Conservation (phyloP, 192 early-diverging fungal genomes). For the Dimargaris cristalligena region DNA sequence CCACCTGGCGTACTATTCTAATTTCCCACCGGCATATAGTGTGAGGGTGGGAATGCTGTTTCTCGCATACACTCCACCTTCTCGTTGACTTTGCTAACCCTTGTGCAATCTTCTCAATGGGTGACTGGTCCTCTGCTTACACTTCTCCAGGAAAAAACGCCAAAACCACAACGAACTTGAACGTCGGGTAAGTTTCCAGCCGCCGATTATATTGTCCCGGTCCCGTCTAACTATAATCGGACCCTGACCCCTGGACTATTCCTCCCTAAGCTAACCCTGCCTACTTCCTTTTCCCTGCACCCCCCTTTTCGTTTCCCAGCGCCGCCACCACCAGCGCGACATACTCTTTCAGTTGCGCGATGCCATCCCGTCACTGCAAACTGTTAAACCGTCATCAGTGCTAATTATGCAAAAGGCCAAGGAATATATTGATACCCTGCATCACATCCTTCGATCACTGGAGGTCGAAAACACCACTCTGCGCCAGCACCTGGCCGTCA, state of each 20-base stretch:
- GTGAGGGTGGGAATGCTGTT: no score
- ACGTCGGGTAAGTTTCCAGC: slow-evolving; percentile 25
- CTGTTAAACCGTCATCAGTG: slow-evolving; percentile 29
- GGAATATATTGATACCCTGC: slow-evolving; percentile 29
- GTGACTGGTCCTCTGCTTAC: no score
- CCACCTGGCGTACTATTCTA: no score
- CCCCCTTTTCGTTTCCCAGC: slow-evolving; percentile 12
- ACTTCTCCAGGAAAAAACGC: slow-evolving; percentile 29
- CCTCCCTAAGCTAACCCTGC: background rate
- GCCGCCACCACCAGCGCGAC: slow-evolving; percentile 30
- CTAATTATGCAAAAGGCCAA: slow-evolving; percentile 35
- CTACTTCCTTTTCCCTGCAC: background rate
- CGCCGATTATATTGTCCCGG: background rate
- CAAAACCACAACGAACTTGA: slow-evolving; percentile 33
- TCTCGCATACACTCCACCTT: no score
- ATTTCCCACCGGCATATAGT: no score
- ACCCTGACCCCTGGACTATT: no score
- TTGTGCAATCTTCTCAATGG: no score
- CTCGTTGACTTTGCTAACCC: no score
- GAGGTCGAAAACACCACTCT: slow-evolving; percentile 28
- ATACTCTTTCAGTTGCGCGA: slow-evolving; percentile 31
- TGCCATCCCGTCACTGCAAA: slow-evolving; percentile 26
- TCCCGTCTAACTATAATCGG: background rate
- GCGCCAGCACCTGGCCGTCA: slow-evolving; percentile 13
- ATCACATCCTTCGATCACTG: slow-evolving; percentile 25